Conservation (phyloP, 2,329 filamentous ascomycete species). For the Botrytis aclada region DNA sequence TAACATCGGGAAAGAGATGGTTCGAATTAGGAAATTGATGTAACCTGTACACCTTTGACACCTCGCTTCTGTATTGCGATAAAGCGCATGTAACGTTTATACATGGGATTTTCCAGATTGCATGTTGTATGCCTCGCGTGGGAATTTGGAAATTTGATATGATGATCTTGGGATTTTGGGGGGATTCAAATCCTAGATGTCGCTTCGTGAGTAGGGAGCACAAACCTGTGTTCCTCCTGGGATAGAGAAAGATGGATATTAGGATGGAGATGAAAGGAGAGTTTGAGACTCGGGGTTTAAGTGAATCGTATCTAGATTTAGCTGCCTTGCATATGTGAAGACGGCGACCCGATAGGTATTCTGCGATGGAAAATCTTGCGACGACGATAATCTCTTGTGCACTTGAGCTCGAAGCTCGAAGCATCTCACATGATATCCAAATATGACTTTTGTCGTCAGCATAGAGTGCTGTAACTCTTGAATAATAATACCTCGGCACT, state of each 20-base stretch:
- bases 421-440: not conserved
- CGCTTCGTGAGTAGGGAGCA: not conserved
- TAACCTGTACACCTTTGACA: not conserved
- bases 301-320: not conserved
- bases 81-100: not conserved
- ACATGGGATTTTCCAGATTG: not conserved
- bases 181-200: not conserved
- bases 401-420: not conserved
- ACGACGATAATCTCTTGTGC: not conserved
- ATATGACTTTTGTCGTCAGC: not conserved
- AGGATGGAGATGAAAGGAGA: not conserved
- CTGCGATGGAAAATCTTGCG: not conserved
- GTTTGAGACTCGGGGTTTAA: not conserved
- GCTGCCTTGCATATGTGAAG: not conserved
- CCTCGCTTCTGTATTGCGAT: constrained; percentile 1
- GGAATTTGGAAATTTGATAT: not conserved
- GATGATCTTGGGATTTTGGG: not conserved
- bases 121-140: not conserved
- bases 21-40: not conserved
- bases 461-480: not conserved
- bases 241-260: not conserved
- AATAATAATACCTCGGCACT: not conserved
- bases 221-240: not conserved
- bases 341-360: not conserved
- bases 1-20: not conserved